Conservation (phyloP, 1,139 yeast genomes). For the Protomyces gravidus region DNA sequence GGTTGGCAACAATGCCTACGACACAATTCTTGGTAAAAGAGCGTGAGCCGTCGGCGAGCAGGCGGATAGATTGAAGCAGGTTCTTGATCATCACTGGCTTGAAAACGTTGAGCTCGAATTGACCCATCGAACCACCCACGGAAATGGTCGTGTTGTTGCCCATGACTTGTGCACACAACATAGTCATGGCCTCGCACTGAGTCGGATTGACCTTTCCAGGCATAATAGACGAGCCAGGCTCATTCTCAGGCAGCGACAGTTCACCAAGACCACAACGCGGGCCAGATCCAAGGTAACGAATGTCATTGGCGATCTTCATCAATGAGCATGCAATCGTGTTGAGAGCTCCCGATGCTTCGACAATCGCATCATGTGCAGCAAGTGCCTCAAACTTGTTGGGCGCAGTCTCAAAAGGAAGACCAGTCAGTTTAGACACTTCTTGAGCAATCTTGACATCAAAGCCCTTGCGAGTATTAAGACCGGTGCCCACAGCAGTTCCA, state of each 20-base stretch:
- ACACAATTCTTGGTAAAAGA: constrained; percentile 94
- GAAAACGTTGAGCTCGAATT: constrained; percentile 95
- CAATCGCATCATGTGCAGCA: constrained; percentile 98
- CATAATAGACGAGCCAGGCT: constrained; percentile 94
- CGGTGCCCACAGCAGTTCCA: constrained; percentile 99
- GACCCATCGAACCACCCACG: constrained; percentile 97
- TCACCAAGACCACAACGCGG: constrained; percentile 99
- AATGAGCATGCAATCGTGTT: constrained; percentile 91
- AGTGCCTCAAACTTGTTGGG: constrained; percentile 98
- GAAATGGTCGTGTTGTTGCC: constrained; percentile 95
- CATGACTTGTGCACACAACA: constrained; percentile 96
- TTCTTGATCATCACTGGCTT: constrained; percentile 93
- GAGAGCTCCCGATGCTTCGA: constrained; percentile 94
- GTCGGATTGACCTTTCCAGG: constrained; percentile 99
- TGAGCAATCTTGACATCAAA: constrained; percentile 79
- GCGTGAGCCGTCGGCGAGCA: constrained; percentile 79
- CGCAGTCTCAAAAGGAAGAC: constrained; percentile 83
- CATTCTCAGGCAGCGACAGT: constrained; percentile 90
- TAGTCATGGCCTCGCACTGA: constrained; percentile 96
- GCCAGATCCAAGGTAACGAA: constrained; percentile 96
- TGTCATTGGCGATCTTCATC: constrained; percentile 95
- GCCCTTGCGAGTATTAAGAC: constrained; percentile 87
- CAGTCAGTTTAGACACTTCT: constrained; percentile 75
- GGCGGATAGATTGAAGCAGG: constrained; percentile 78
- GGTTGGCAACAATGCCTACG: constrained; percentile 87